phyloP scores from a whole-genome alignment of 768 basidiomycete species.

The Boletus reticuloceps region DNA sequence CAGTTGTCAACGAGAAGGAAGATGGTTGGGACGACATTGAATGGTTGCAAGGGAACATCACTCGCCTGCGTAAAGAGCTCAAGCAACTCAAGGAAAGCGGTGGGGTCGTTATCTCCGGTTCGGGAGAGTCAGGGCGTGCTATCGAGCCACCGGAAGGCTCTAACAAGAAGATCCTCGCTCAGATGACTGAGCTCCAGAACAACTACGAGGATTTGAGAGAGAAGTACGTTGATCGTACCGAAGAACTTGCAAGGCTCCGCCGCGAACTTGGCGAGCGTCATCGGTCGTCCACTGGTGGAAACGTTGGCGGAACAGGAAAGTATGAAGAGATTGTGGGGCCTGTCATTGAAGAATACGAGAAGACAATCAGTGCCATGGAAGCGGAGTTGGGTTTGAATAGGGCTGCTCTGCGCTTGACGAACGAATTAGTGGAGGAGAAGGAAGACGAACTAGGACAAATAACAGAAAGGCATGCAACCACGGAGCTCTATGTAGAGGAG shows the following conservation, averaged over 20 bases:
- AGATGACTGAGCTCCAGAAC: constrained; percentile 80
- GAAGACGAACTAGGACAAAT: constrained; percentile 73
- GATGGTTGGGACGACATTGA: constrained; percentile 99
- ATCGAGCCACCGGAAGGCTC: constrained; percentile 53
- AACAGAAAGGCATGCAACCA: constrained; percentile 67
- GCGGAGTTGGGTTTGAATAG: constrained; percentile 85
- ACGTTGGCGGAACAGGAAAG: constrained; percentile 65
- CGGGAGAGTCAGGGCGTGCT: constrained; percentile 29
- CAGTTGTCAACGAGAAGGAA: constrained; percentile 89
- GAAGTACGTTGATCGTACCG: constrained; percentile 85
- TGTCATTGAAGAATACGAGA: constrained; percentile 98
- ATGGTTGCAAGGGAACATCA: constrained; percentile 87
- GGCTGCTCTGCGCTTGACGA: constrained; percentile 85
- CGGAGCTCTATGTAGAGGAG: constrained; percentile 86
- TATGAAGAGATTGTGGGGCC: constrained; percentile 95
- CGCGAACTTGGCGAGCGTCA: constrained; percentile 77
- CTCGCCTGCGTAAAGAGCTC: constrained; percentile 83
- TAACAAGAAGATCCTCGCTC: constrained; percentile 72
- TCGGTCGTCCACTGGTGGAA: constrained; percentile 54
- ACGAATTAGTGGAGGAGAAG: constrained; percentile 91
- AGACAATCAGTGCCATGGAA: constrained; percentile 93
- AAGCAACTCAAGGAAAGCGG: constrained; percentile 75
- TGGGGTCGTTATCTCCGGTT: constrained; percentile 18
- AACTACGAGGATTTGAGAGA: constrained; percentile 82
- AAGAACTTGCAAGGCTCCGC: constrained; percentile 79